These are phyloP conservation scores for Chrysopogon serrulatus DNA, from an alignment of 176 grass and related monocot species.

Conservation along the genomic window DNA sequence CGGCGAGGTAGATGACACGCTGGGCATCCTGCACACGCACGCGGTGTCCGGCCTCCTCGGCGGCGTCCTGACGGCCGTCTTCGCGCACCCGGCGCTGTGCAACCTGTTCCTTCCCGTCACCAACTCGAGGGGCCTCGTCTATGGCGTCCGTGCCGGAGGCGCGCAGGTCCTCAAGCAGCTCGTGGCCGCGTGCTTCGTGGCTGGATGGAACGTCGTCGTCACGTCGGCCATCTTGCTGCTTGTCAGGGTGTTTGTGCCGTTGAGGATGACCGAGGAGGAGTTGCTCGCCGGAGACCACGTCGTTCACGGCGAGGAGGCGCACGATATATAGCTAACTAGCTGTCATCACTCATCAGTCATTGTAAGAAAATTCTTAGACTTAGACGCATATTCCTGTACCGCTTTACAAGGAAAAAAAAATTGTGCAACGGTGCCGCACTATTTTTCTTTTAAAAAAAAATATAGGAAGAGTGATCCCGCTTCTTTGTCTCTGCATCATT, in stretches of 20 bases:
- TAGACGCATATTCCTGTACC: too few relatives aligned
- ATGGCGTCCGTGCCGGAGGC: constrained; percentile 30
- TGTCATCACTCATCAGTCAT: too few relatives aligned
- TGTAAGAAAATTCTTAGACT: too few relatives aligned
- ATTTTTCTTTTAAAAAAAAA: too few relatives aligned
- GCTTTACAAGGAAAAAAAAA: too few relatives aligned
- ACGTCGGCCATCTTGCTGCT: constrained; percentile 26
- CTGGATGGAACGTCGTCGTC: constrained; percentile 33
- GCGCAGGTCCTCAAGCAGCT: constrained; percentile 34
- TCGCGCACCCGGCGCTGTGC: background rate
- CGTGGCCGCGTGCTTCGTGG: constrained; percentile 19
- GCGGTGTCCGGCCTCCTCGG: background rate
- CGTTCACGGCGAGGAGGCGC: constrained; percentile 26
- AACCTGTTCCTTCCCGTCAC: background rate
- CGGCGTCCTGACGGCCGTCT: background rate
- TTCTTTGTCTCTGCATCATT: too few relatives aligned
- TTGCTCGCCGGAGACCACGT: constrained; percentile 19
- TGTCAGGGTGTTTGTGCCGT: constrained; percentile 4
- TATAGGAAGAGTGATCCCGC: too few relatives aligned
- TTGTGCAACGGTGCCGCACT: too few relatives aligned
- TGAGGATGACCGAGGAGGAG: constrained; percentile 42
- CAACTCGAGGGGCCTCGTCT: constrained; percentile 40
- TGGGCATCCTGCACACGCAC: background rate
- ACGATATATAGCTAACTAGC: too few relatives aligned
- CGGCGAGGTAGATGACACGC: background rate